These are phyloP conservation scores for Lentinula sp. DNA, from an alignment of 768 basidiomycete species.

Conservation along the genomic window DNA sequence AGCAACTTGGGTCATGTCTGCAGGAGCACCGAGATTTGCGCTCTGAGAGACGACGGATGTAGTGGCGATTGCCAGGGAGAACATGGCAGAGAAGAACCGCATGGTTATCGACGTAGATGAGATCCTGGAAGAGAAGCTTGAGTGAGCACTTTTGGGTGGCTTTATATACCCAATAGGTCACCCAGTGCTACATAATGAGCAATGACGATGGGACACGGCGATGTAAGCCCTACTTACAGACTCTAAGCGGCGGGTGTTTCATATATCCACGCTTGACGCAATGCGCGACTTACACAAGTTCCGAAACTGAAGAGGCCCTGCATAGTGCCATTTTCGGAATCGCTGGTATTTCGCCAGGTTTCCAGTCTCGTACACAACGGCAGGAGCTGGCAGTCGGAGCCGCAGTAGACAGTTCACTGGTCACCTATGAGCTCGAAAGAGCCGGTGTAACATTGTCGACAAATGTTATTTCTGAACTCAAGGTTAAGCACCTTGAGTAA, in stretches of 20 bases:
- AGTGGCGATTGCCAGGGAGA: background rate
- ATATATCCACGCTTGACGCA: background rate
- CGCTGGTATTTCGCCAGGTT: too few species aligned
- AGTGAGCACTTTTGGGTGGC: background rate
- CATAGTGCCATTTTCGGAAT: too few species aligned
- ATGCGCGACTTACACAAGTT: background rate
- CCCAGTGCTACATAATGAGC: background rate
- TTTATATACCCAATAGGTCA: background rate
- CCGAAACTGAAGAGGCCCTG: background rate
- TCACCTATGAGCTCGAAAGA: too few species aligned
- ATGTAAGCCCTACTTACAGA: background rate
- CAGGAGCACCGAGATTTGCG: slow-evolving; percentile 34
- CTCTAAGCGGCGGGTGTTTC: background rate
- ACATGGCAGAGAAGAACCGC: background rate
- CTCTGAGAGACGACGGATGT: slow-evolving; percentile 31
- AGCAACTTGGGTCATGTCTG: slow-evolving; percentile 22
- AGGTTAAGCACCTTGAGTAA: too few species aligned
- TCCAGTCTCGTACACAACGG: too few species aligned
- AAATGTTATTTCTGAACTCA: too few species aligned
- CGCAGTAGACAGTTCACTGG: too few species aligned
- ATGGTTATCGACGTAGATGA: background rate
- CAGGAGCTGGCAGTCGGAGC: too few species aligned
- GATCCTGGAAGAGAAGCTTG: background rate
- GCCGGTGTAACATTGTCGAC: too few species aligned
- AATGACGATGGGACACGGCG: background rate